Base-by-base conservation (phyloP, 768 basidiomycete species). In the Porphyrellus cyaneotinctus region DNA sequence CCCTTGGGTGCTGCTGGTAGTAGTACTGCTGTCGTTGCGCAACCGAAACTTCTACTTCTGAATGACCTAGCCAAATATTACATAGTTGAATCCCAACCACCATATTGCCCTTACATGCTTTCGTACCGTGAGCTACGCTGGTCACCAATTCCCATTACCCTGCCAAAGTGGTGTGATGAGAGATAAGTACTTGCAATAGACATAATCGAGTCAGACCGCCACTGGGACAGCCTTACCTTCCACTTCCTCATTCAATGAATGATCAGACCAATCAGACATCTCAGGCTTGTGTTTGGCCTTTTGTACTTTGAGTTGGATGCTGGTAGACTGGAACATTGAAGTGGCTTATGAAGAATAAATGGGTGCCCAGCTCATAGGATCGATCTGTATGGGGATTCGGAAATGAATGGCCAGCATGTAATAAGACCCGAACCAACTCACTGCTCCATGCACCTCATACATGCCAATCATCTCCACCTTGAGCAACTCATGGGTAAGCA, bases 221-320 rank as follows among this genome's bases (percentile, higher is more conserved):
- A 57, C 22, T 4, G 58, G 37, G 13, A 38, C 11, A 5, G n/a
- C 14, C 17, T 58, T 53, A 20, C 32, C 37, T 15, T 53, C 45
- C 6, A 8, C 15, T 2, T 37, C 24, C 35, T 52, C 42, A 12
- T 5, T 26, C 18, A 20, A 30, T 6, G 18, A 26, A 11, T 10
- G 42, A 23, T 54, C 38, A 20, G 6, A 39, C 10, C n/a, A n/a
- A n/a, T n/a, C n/a, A n/a, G n/a, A n/a, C n/a, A n/a, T n/a, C n/a
- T n/a, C n/a, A n/a, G n/a, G n/a, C n/a, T n/a, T n/a, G n/a, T n/a
- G n/a, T n/a, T n/a, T 22, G 2, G 51, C 35, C 39, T 42, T 53
- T 17, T 48, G 46, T 9, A 43, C 35, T 3, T 51, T 26, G 4
- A 49, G 28, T 17, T 56, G 58, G 17, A 53, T 36, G 23, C 43